Percentiles rank a stretch among this genome's conserved stretches.
Conservation (phyloP, 1,284 basidiomycete genomes). For the Ganoderma lucidum region DNA sequence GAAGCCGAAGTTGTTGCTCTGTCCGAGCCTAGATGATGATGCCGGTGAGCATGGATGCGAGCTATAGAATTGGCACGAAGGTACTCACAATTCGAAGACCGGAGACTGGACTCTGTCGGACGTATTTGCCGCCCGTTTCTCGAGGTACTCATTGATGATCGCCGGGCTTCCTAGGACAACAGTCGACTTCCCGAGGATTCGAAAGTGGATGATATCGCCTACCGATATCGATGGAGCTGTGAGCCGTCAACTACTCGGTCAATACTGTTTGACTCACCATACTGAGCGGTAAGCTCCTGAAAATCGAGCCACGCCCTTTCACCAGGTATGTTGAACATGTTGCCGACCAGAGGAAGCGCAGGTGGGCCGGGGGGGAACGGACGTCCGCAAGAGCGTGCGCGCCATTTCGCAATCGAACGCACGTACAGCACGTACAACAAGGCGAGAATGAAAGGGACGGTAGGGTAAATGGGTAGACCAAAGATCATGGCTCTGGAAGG, state of each 20-base stretch:
- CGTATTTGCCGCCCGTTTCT: slow-evolving; percentile 20
- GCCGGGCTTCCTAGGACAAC: slow-evolving; percentile 25
- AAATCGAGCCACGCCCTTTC: slow-evolving; percentile 2
- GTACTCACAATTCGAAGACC: background rate
- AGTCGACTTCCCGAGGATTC: slow-evolving; percentile 6
- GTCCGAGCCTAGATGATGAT: background rate
- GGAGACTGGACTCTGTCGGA: slow-evolving; percentile 5
- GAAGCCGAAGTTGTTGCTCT: background rate
- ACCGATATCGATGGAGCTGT: background rate
- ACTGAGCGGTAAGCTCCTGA: background rate
- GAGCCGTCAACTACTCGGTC: background rate
- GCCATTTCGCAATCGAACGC: slow-evolving; percentile 1
- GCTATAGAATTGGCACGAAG: background rate
- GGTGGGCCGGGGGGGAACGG: slow-evolving; percentile 6
- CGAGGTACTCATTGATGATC: slow-evolving; percentile 21
- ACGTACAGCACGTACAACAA: background rate
- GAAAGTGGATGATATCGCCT: slow-evolving; percentile 5
- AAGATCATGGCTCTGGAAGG: background rate
- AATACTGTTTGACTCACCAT: background rate
- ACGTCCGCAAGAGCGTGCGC: slow-evolving; percentile 1
- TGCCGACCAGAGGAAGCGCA: slow-evolving; percentile 4
- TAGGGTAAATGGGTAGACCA: background rate
- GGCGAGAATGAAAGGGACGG: background rate
- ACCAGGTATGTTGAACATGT: slow-evolving; percentile 5
- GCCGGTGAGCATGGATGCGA: background rate